Conservation (phyloP, 352 stramenopile genomes). For the Phytopythium cucurbitacearum region DNA sequence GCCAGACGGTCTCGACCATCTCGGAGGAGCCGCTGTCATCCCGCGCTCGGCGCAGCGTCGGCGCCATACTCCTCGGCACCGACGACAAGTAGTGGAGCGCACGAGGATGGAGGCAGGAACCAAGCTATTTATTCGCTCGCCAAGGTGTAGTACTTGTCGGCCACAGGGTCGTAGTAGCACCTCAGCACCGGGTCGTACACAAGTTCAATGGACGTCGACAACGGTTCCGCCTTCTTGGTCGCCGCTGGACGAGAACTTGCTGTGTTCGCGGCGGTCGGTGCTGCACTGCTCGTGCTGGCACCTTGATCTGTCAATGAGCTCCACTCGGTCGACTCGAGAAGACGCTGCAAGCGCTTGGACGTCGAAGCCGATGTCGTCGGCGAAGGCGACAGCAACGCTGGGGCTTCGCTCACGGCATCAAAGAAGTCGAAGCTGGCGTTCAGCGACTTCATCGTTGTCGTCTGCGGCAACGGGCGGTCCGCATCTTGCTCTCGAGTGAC, state of each 20-base stretch:
- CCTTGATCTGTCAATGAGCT: neutral
- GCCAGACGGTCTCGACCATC: slow-evolving; percentile 21
- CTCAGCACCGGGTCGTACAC: slow-evolving; percentile 81
- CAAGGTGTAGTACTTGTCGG: slow-evolving; percentile 85
- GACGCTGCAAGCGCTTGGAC: slow-evolving; percentile 35
- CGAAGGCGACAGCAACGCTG: too few species aligned
- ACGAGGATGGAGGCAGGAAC: neutral
- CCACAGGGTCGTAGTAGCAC: slow-evolving; percentile 80
- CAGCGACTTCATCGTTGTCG: too few species aligned
- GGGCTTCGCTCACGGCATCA: too few species aligned
- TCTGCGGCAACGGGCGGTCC: too few species aligned
- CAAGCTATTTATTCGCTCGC: slow-evolving; percentile 38
- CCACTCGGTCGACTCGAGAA: slow-evolving; percentile 77
- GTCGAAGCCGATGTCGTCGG: slow-evolving; percentile 23
- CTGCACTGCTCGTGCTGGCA: neutral
- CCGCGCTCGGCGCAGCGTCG: slow-evolving; percentile 33
- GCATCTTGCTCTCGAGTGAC: too few species aligned
- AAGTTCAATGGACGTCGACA: slow-evolving; percentile 48
- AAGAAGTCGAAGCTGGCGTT: too few species aligned
- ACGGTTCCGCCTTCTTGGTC: slow-evolving; percentile 9
- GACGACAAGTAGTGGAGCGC: slow-evolving; percentile 21
- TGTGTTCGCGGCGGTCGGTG: neutral
- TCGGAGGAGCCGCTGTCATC: slow-evolving; percentile 25
- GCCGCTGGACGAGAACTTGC: neutral
- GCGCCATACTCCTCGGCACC: slow-evolving; percentile 39